Percentiles rank a stretch among this genome's conserved stretches.
These are phyloP conservation scores for Acmispon strigosus DNA, from an alignment of 306 rosid genomes.

Conservation along the genomic window DNA sequence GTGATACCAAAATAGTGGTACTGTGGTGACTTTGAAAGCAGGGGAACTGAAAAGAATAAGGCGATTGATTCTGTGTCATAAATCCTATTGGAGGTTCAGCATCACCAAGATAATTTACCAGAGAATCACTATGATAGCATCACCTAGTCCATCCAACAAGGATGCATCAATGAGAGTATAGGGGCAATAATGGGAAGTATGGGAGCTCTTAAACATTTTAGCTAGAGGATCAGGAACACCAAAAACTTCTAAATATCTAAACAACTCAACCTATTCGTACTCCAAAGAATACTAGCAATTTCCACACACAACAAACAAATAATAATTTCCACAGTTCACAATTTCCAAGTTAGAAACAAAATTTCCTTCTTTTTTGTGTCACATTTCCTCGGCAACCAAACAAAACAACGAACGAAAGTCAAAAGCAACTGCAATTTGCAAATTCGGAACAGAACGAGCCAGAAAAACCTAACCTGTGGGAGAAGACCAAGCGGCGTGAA, in stretches of 20 bases:
- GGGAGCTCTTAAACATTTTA: too few species aligned
- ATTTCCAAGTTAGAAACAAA: background rate
- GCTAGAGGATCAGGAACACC: background rate
- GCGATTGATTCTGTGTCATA: background rate
- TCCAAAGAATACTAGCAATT: background rate
- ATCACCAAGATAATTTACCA: background rate
- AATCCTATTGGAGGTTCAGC: background rate
- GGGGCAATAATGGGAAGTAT: too few species aligned
- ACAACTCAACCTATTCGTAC: background rate
- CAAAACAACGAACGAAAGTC: background rate
- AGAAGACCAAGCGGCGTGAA: conserved; percentile 96
- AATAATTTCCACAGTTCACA: background rate
- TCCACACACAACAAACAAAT: background rate
- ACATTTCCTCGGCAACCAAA: conserved; percentile 1
- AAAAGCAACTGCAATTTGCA: background rate
- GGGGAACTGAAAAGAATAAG: background rate
- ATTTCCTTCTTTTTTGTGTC: background rate
- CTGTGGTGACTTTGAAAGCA: background rate
- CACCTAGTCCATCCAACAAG: background rate
- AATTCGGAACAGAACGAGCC: background rate
- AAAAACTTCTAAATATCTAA: background rate
- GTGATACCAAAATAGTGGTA: background rate
- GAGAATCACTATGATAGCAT: background rate
- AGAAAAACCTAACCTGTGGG: conserved; percentile 63
- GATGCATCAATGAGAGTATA: background rate